Percentiles rank a stretch among this genome's conserved stretches.
These are phyloP conservation scores for Fraxinus paxiana DNA, from an alignment of 305 asterid genomes.

Conservation along the genomic window DNA sequence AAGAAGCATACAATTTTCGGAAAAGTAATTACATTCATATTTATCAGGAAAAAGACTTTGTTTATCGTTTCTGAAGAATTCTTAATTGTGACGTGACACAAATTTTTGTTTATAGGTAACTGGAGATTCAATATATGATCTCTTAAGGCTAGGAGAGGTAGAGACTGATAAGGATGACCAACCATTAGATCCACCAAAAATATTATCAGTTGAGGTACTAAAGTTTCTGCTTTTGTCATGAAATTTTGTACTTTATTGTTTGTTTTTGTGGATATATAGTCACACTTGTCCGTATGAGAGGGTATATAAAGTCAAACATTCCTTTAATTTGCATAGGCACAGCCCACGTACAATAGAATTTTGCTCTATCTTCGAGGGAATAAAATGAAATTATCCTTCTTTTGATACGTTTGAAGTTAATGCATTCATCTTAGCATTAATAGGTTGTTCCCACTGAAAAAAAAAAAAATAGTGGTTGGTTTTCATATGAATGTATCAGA, in stretches of 20 bases:
- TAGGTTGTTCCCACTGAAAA: background rate
- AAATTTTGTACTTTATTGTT: background rate
- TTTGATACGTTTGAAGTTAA: background rate
- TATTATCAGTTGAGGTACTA: slow-evolving; percentile 77
- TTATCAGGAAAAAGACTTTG: background rate
- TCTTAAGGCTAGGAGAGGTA: slow-evolving; percentile 65
- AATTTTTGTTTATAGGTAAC: slow-evolving; percentile 51
- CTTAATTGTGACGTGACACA: background rate
- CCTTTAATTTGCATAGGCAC: background rate
- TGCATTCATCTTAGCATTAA: background rate
- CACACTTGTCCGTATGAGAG: slow-evolving; percentile 3
- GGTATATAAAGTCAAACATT: background rate
- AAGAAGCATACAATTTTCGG: slow-evolving; percentile 92
- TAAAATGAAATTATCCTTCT: background rate
- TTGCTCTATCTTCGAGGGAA: background rate
- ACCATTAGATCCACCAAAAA: slow-evolving; percentile 75
- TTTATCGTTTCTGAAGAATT: background rate
- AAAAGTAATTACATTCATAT: slow-evolving; percentile 44
- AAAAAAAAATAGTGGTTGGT: background rate
- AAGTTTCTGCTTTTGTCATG: slow-evolving; percentile 22
- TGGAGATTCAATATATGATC: slow-evolving; percentile 82
- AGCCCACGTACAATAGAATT: background rate
- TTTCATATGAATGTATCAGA: background rate
- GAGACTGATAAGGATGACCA: slow-evolving; percentile 78
- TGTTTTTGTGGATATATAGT: background rate